Evolutionary conservation across 148 eudicot genomes (phyloP).

Genomic region (Polygonum aviculare): DNA sequence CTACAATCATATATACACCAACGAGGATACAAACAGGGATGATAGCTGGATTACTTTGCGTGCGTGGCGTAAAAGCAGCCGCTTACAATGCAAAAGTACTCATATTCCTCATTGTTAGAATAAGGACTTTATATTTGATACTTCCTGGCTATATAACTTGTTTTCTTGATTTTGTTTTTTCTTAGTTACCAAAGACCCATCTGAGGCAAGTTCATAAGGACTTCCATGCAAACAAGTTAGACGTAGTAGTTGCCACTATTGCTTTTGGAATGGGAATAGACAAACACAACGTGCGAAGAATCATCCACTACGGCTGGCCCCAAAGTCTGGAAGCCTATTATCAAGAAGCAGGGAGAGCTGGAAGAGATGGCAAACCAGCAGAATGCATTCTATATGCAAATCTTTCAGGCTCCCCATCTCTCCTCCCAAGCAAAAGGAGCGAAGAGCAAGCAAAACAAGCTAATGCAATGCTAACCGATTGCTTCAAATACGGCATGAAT

Average conservation of each 20-base stretch:
- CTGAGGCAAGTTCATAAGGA: conserved; percentile 77
- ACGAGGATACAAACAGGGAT: conserved; percentile 67
- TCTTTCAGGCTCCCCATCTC: conserved; percentile 50
- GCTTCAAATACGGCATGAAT: conserved; percentile 82
- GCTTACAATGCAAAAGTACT: conserved; percentile 80
- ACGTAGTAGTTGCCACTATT: conserved; percentile 85
- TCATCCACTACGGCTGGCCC: conserved; percentile 93
- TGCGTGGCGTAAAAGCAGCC: conserved; percentile 69
- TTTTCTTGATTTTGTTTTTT: neutral
- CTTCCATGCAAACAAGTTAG: conserved; percentile 60
- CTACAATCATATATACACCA: conserved; percentile 75
- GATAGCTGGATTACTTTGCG: conserved; percentile 53
- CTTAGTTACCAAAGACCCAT: conserved; percentile 74
- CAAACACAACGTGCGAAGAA: conserved; percentile 73
- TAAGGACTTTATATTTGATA: neutral
- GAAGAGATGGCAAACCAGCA: conserved; percentile 80
- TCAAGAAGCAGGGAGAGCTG: conserved; percentile 98
- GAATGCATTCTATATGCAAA: conserved; percentile 75
- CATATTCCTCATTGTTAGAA: neutral
- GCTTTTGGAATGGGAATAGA: conserved; percentile 98
- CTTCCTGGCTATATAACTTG: neutral
- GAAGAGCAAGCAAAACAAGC: conserved; percentile 72
- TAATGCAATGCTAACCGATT: conserved; percentile 78
- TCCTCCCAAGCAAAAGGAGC: conserved; percentile 67
- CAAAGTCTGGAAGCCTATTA: conserved; percentile 96